phyloP scores from a whole-genome alignment of 345 rosid species.

The Eucalyptus sp. region DNA sequence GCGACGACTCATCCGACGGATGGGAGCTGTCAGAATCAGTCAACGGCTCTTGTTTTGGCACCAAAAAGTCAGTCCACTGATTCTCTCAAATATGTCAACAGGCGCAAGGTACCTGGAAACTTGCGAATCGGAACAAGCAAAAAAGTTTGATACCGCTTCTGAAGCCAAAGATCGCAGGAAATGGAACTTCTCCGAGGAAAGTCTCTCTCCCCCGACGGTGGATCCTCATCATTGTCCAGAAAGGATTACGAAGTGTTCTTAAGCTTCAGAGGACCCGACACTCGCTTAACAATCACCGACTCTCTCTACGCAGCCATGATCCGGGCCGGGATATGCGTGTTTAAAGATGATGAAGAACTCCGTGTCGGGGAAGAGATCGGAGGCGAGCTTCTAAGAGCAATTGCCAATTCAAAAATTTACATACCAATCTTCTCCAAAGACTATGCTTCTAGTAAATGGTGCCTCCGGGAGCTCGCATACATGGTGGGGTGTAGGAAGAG shows the following conservation, averaged over 20 bases:
- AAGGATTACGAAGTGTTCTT: too few species aligned
- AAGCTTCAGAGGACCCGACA: not conserved
- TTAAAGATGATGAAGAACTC: not conserved
- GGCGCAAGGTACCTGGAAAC: not conserved
- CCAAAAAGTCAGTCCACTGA: too few species aligned
- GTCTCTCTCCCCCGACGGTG: not conserved
- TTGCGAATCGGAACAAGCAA: not conserved
- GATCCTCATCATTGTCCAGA: not conserved
- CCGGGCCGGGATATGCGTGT: not conserved
- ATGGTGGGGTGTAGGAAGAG: not conserved
- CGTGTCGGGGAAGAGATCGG: not conserved
- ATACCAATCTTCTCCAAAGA: not conserved
- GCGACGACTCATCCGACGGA: too few species aligned
- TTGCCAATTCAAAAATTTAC: not conserved
- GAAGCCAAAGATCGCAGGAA: not conserved
- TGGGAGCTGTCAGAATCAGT: too few species aligned
- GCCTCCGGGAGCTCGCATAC: accelerated
- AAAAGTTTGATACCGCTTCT: not conserved
- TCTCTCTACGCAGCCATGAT: not conserved
- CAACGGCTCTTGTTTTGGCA: too few species aligned
- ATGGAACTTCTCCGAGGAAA: not conserved
- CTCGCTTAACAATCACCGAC: not conserved
- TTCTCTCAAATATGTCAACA: not conserved
- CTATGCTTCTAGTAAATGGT: not conserved
- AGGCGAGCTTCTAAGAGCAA: not conserved